These are phyloP conservation scores for Phanerodontia chrysosporium DNA, from an alignment of 768 basidiomycete genomes.

Conservation along the genomic window DNA sequence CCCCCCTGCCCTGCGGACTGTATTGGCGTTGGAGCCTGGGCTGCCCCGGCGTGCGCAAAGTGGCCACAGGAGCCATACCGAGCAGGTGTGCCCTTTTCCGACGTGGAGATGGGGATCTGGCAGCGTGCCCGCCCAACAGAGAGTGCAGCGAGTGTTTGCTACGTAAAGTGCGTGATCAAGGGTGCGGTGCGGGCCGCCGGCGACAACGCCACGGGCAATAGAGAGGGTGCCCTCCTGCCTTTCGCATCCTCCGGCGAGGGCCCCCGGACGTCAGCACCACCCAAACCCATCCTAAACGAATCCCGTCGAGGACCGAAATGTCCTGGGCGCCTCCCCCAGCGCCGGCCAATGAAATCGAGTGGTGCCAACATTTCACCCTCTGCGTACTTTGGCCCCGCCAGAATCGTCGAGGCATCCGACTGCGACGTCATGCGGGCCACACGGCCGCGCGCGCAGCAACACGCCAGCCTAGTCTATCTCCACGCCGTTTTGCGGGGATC, in stretches of 20 bases:
- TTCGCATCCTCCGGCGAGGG: not conserved
- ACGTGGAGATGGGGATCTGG: not conserved
- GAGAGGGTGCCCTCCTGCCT: not conserved
- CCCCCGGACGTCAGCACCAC: not conserved
- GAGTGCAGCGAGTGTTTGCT: not conserved
- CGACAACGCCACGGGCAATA: not conserved
- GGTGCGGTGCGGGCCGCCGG: not conserved
- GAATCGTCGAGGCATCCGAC: not conserved
- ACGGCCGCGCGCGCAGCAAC: not conserved
- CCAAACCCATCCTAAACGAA: not conserved
- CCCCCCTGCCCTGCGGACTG: too few relatives aligned
- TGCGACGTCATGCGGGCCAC: not conserved
- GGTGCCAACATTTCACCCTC: not conserved
- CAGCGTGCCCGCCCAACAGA: not conserved
- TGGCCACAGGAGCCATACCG: too few relatives aligned
- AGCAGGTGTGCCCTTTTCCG: too few relatives aligned
- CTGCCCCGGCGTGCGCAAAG: not conserved
- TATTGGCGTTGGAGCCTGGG: not conserved
- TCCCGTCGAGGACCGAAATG: not conserved
- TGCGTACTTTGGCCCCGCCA: not conserved
- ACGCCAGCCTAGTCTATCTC: not conserved
- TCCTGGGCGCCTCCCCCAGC: not conserved
- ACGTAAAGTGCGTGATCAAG: not conserved
- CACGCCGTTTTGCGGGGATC: too few relatives aligned
- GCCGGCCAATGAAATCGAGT: not conserved